Conservation (phyloP, 805 yeast species). For the Barnettozyma botsteinii region DNA sequence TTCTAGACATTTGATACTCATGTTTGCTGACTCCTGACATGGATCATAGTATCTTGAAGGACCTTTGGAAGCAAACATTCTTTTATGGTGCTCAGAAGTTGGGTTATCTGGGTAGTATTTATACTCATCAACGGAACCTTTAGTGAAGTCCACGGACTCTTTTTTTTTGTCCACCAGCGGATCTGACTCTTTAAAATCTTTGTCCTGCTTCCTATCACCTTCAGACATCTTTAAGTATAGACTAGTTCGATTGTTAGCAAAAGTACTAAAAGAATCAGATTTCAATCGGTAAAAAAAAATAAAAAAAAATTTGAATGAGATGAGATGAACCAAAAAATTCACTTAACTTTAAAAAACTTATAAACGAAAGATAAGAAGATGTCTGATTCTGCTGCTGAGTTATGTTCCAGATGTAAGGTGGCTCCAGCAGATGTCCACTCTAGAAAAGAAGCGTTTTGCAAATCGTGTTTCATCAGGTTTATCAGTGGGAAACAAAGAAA, state of each 20-base stretch:
- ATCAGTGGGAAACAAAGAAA: constrained; percentile 76
- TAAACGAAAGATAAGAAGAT: background rate
- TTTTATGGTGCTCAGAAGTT: constrained; percentile 59
- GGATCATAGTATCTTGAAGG: constrained; percentile 89
- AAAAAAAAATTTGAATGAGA: constrained; percentile 5
- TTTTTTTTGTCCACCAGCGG: constrained; percentile 30
- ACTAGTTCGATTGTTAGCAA: too few relatives aligned
- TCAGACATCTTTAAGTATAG: constrained; percentile 4
- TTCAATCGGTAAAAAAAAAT: background rate
- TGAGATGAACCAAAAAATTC: too few relatives aligned
- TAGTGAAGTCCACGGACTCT: constrained; percentile 46
- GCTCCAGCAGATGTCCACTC: constrained; percentile 40
- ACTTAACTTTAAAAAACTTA: background rate
- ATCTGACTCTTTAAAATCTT: constrained; percentile 17
- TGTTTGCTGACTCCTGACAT: constrained; percentile 81
- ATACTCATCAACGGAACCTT: constrained; percentile 45
- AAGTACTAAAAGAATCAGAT: too few relatives aligned
- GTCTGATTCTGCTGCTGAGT: background rate
- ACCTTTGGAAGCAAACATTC: constrained; percentile 64
- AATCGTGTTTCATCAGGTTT: constrained; percentile 63
- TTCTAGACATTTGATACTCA: constrained; percentile 82
- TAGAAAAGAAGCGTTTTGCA: constrained; percentile 63
- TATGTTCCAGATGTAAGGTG: constrained; percentile 40
- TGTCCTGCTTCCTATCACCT: constrained; percentile 14
- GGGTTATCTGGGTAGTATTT: constrained; percentile 89